Evolutionary conservation across 2,329 filamentous ascomycete genomes (phyloP).

Genomic region (Shiraia sp.): DNA sequence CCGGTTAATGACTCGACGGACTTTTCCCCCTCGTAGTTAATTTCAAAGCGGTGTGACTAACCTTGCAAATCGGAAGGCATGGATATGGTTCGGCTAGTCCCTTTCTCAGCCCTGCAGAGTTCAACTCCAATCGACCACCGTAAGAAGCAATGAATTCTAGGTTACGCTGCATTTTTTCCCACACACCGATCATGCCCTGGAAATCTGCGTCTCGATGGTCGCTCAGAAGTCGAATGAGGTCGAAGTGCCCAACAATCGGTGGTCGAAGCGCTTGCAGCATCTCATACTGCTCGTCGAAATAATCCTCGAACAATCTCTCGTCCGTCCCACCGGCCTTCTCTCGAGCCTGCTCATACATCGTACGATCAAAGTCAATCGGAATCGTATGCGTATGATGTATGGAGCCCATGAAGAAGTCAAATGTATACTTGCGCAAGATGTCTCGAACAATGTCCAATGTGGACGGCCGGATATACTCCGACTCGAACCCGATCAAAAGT

Average conservation of each 20-base stretch:
- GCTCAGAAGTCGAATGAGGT: slow-evolving; percentile 82
- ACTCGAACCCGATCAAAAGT: slow-evolving; percentile 87
- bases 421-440: slow-evolving; percentile 62
- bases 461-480: slow-evolving; percentile 82
- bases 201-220: slow-evolving; percentile 67
- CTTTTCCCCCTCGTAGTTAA: too few relatives aligned
- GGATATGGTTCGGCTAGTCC: slow-evolving; percentile 92
- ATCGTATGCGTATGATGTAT: slow-evolving; percentile 86
- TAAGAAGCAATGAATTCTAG: slow-evolving; percentile 71
- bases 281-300: slow-evolving; percentile 83
- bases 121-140: slow-evolving; percentile 85
- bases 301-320: slow-evolving; percentile 70
- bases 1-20: slow-evolving; percentile 20
- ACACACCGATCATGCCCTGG: slow-evolving; percentile 64
- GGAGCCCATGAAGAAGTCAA: slow-evolving; percentile 92
- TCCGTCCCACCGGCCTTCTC: slow-evolving; percentile 61
- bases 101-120: slow-evolving; percentile 85
- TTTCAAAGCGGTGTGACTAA: slow-evolving; percentile 49
- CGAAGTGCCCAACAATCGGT: slow-evolving; percentile 88
- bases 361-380: slow-evolving; percentile 84
- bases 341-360: slow-evolving; percentile 68
- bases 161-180: slow-evolving; percentile 75
- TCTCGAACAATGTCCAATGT: slow-evolving; percentile 63
- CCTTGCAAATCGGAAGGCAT: slow-evolving; percentile 74
- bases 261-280: slow-evolving; percentile 78